Percentiles rank a stretch among this genome's conserved stretches.
These are phyloP conservation scores for Geotrichum cucujoidarum DNA, from an alignment of 1,139 yeast species.

Conservation along the genomic window DNA sequence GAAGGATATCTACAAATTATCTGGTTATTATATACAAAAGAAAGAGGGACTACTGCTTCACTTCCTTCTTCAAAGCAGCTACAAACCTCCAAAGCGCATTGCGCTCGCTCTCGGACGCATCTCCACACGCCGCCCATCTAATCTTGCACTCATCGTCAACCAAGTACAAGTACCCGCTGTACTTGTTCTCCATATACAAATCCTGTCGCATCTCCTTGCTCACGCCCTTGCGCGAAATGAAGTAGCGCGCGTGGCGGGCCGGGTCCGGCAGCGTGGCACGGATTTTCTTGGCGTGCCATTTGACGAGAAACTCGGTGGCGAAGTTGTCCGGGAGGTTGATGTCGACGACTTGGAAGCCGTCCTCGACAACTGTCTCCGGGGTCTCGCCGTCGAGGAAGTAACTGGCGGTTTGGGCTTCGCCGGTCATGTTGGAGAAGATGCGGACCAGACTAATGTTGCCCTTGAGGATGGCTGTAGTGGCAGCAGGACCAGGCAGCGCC, in stretches of 20 bases:
- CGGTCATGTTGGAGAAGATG: slow-evolving; percentile 64
- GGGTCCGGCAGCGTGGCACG: slow-evolving; percentile 41
- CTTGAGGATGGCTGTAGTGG: slow-evolving; percentile 44
- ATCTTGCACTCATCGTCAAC: slow-evolving; percentile 69
- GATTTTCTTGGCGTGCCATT: slow-evolving; percentile 42
- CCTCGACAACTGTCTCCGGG: slow-evolving; percentile 21
- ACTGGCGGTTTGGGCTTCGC: slow-evolving; percentile 61
- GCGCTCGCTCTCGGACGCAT: slow-evolving; percentile 59
- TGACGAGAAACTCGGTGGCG: slow-evolving; percentile 60
- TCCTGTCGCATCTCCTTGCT: slow-evolving; percentile 55
- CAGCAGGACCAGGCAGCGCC: slow-evolving; percentile 39
- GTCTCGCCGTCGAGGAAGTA: slow-evolving; percentile 47
- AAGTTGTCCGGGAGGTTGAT: slow-evolving; percentile 68
- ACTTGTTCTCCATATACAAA: slow-evolving; percentile 65
- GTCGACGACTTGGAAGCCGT: slow-evolving; percentile 63
- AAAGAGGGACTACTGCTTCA: neutral
- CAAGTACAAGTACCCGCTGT: slow-evolving; percentile 72
- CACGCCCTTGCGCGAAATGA: slow-evolving; percentile 59
- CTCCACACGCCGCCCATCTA: slow-evolving; percentile 92
- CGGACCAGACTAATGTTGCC: slow-evolving; percentile 61
- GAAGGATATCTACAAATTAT: slow-evolving; percentile 1
- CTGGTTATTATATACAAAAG: too few species aligned
- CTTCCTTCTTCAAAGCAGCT: slow-evolving; percentile 27
- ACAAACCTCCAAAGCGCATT: slow-evolving; percentile 65
- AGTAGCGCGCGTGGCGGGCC: slow-evolving; percentile 46